phyloP scores from a whole-genome alignment of 108 stramenopile genomes.

The Phaeodactylum tricornutum region DNA sequence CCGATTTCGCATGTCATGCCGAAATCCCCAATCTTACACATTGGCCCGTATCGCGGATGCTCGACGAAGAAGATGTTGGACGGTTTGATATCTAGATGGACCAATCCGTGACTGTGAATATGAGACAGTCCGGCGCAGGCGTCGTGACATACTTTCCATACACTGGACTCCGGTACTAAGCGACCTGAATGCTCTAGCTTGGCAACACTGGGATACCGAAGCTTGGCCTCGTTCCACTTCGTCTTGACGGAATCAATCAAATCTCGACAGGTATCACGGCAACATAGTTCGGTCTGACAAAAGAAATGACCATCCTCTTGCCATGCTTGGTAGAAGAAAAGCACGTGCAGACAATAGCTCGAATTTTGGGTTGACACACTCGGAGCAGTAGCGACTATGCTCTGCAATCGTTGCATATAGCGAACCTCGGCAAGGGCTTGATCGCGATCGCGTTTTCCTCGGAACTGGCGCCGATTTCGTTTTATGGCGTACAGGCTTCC shows the following conservation, averaged over 20 bases:
- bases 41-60: slow-evolving; percentile 49
- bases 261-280: slow-evolving; percentile 67
- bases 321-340: slow-evolving; percentile 80
- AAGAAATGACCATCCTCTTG: slow-evolving; percentile 76
- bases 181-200: slow-evolving; percentile 21
- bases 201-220: slow-evolving; percentile 51
- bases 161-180: slow-evolving; percentile 47
- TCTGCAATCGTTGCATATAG: slow-evolving; percentile 71
- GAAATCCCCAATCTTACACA: slow-evolving; percentile 85
- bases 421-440: slow-evolving; percentile 65
- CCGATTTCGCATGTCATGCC: slow-evolving; percentile 71
- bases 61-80: slow-evolving; percentile 69
- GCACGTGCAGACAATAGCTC: slow-evolving; percentile 55
- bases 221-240: slow-evolving; percentile 38
- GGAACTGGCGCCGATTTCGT: slow-evolving; percentile 66
- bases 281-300: slow-evolving; percentile 78
- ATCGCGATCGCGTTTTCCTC: slow-evolving; percentile 70
- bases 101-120: slow-evolving; percentile 66
- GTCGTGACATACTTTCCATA: slow-evolving; percentile 84
- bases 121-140: slow-evolving; percentile 63
- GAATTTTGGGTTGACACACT: slow-evolving; percentile 13
- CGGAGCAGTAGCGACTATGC: background rate
- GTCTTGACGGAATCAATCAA: slow-evolving; percentile 46
- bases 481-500: slow-evolving; percentile 62
- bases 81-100: slow-evolving; percentile 82